A percentile compares a stretch with the other conserved stretches of the same genome.
phyloP scores from a whole-genome alignment of 2,329 filamentous ascomycete species.

The Sclerotinia glacialis region DNA sequence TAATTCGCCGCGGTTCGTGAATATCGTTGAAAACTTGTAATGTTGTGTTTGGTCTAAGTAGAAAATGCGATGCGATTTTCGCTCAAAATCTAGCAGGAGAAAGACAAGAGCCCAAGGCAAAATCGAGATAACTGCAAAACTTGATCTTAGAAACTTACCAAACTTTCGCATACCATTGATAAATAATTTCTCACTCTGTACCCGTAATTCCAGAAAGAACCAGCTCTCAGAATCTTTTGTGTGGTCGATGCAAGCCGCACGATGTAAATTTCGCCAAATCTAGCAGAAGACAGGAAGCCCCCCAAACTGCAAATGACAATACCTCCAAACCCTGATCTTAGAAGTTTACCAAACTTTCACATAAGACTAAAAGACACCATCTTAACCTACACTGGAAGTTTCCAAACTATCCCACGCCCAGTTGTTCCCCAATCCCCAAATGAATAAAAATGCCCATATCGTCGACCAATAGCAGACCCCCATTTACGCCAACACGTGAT shows the following conservation, averaged over 20 bases:
- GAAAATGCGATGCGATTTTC: background rate
- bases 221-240: background rate
- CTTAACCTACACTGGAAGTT: background rate
- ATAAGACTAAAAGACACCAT: background rate
- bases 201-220: background rate
- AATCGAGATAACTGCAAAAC: background rate
- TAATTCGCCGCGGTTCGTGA: background rate
- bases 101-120: background rate
- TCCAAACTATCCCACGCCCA: too few relatives aligned
- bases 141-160: background rate
- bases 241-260: background rate
- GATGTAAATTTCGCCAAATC: constrained; percentile 14
- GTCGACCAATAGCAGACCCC: background rate
- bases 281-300: background rate
- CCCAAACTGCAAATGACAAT: background rate
- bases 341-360: background rate
- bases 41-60: background rate
- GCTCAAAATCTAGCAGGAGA: background rate
- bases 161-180: background rate
- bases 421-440: background rate
- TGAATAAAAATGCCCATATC: background rate
- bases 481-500: background rate
- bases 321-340: constrained; percentile 5
- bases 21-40: background rate
- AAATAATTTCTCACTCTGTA: too few relatives aligned